Base-by-base conservation (phyloP, 2,329 filamentous ascomycete species). In the Aureobasidium leucospermi region DNA sequence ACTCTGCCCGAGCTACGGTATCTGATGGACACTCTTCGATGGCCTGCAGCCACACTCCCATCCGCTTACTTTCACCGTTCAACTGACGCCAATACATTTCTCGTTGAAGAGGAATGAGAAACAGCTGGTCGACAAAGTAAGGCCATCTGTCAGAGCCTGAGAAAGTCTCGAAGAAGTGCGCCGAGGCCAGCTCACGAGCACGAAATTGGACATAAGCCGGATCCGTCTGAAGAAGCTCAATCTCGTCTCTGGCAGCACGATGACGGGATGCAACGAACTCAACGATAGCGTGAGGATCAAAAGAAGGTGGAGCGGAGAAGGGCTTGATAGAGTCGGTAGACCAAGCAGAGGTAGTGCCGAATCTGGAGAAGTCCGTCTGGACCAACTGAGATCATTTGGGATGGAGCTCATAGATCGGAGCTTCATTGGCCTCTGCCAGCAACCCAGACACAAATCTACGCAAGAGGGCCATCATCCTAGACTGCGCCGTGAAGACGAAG, bases 41-140 rank as follows among this genome's bases (percentile, higher is more conserved):
- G 10, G 19, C 43, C 7, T 23, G 8, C 8, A 47, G 28, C n/a
- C 8, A 28, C 9, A 5, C 15, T 11, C 8, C 19, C 16, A 49
- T 6, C 6, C 10, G 29, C 29, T 49, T 29, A 16, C 46, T 32
- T 16, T 49, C 46, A 9, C 4, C 23, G 10, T n/a, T 9, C 46
- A 49, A 19, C 46, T 49, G 46, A 32, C 46, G 46, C 46, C 46
- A 49, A n/a, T 49, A 49, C n/a, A n/a, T 15, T 23, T 49, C 46
- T 15, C 46, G 7, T 15, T 28, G 23, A 7, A 49, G 6, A 6
- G 46, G 9, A 11, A 11, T 11, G 13, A 49, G 29, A n/a, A 49
- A n/a, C 6, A 49, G 7, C 6, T 49, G 11, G 29, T 49, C 46
- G 13, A 49, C 46, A 9, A 32, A 15, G 28, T 6, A 49, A 4